Conservation (phyloP, 2,329 filamentous ascomycete species). For the Fusarium ambrosium region DNA sequence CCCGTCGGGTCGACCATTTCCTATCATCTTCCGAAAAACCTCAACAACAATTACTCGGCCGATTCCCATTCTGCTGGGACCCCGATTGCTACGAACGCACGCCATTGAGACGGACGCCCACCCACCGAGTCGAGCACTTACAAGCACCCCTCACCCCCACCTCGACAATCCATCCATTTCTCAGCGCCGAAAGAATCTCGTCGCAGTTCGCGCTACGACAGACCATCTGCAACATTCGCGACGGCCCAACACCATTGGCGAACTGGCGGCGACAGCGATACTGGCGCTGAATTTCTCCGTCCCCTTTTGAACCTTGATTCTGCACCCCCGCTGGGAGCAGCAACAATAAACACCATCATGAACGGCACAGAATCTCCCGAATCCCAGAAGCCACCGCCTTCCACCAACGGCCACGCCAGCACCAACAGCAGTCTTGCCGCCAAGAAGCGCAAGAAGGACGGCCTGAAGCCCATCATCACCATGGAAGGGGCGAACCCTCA, state of each 20-base stretch:
- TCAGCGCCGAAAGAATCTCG: conserved; percentile 22
- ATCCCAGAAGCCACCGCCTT: conserved; percentile 49
- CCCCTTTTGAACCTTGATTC: background rate
- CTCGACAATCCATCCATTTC: conserved; percentile 17
- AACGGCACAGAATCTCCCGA: conserved; percentile 49
- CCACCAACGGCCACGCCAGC: conserved; percentile 49
- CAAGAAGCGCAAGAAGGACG: conserved; percentile 83
- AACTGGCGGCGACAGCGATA: conserved; percentile 18
- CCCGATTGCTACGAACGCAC: conserved; percentile 10
- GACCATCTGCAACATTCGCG: conserved; percentile 21
- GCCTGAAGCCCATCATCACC: conserved; percentile 81
- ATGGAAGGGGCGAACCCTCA: conserved; percentile 65
- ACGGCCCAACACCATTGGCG: conserved; percentile 24
- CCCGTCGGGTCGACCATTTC: background rate
- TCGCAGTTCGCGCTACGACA: conserved; percentile 29
- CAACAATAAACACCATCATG: conserved; percentile 31
- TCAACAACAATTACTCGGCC: conserved; percentile 1
- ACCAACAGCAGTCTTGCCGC: conserved; percentile 47
- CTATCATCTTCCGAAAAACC: background rate
- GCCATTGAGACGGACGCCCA: conserved; percentile 9
- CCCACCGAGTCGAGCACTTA: conserved; percentile 38
- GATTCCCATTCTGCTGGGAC: conserved; percentile 8
- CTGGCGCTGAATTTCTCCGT: background rate
- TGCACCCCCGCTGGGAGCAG: conserved; percentile 15
- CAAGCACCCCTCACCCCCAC: conserved; percentile 42